phyloP scores from a whole-genome alignment of 2,329 filamentous ascomycete species.

The Calycina marina region DNA sequence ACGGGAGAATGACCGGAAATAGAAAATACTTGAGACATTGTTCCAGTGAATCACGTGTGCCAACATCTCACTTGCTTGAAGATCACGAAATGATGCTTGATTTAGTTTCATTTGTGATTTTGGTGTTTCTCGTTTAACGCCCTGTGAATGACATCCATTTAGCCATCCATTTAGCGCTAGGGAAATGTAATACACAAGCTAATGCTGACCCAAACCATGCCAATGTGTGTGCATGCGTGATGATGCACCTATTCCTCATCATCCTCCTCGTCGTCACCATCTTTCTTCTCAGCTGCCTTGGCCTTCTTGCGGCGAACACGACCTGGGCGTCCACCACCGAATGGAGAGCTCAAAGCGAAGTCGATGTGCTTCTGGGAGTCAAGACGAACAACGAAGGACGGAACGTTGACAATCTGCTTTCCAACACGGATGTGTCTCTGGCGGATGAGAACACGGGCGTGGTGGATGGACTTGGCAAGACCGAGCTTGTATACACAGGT shows the following conservation, averaged over 20 bases:
- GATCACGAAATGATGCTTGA: too few relatives aligned
- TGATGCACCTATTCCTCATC: conserved; percentile 26
- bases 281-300: conserved; percentile 80
- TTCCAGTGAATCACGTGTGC: too few relatives aligned
- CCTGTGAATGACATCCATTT: conserved; percentile 5
- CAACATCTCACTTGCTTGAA: too few relatives aligned
- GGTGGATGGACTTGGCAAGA: conserved; percentile 99
- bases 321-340: conserved; percentile 90
- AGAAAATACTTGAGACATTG: too few relatives aligned
- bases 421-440: conserved; percentile 99
- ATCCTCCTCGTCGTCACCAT: conserved; percentile 81
- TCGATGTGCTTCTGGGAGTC: conserved; percentile 99
- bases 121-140: conserved; percentile 9
- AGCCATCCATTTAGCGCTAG: conserved; percentile 6
- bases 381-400: conserved; percentile 97
- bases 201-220: conserved; percentile 20
- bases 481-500: conserved; percentile 99
- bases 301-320: conserved; percentile 99
- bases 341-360: conserved; percentile 94
- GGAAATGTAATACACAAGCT: conserved; percentile 10
- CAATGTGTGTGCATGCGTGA: neutral
- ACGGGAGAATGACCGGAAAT: too few relatives aligned
- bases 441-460: conserved; percentile 98
- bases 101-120: too few relatives aligned
- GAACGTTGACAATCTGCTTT: conserved; percentile 99